phyloP scores from a whole-genome alignment of 768 basidiomycete genomes.

The Psilocybe cubensis region DNA sequence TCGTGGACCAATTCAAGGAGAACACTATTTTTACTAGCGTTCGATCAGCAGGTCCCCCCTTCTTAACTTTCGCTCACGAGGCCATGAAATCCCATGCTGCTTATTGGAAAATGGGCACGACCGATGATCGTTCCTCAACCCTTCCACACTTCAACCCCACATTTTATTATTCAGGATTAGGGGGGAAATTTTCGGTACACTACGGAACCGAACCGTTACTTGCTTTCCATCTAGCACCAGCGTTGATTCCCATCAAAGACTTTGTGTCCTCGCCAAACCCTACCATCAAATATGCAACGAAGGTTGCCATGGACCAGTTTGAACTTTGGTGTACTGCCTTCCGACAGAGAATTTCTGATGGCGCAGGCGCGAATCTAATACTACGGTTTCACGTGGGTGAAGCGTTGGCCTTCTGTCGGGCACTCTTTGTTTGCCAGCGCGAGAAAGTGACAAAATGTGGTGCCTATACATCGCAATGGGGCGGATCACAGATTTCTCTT shows the following conservation, averaged over 20 bases:
- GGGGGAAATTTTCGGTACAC: conserved; percentile 44
- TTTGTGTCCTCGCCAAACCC: neutral
- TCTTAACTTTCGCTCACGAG: conserved; percentile 1
- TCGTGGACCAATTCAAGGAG: conserved; percentile 9
- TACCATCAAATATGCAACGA: conserved; percentile 26
- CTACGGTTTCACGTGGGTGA: conserved; percentile 48
- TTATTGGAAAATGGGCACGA: conserved; percentile 48
- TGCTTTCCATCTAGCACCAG: conserved; percentile 45
- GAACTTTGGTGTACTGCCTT: conserved; percentile 34
- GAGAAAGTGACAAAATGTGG: conserved; percentile 25
- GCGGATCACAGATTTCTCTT: conserved; percentile 32
- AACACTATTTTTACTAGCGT: conserved; percentile 15
- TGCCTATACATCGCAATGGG: conserved; percentile 39
- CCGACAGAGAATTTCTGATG: conserved; percentile 13
- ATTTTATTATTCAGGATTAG: conserved; percentile 43
- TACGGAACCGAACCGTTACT: conserved; percentile 47
- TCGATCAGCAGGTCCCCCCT: conserved; percentile 41
- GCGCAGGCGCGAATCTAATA: conserved; percentile 14
- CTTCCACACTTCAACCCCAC: conserved; percentile 45
- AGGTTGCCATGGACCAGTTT: conserved; percentile 37
- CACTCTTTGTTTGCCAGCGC: conserved; percentile 29
- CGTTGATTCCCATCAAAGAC: conserved; percentile 24
- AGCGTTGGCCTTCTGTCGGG: conserved; percentile 39
- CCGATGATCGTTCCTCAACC: conserved; percentile 22
- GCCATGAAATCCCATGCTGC: conserved; percentile 15